Percentiles rank a stretch among this genome's conserved stretches.
Conservation (phyloP, 768 basidiomycete genomes). For the Naematelia aurantialba region DNA sequence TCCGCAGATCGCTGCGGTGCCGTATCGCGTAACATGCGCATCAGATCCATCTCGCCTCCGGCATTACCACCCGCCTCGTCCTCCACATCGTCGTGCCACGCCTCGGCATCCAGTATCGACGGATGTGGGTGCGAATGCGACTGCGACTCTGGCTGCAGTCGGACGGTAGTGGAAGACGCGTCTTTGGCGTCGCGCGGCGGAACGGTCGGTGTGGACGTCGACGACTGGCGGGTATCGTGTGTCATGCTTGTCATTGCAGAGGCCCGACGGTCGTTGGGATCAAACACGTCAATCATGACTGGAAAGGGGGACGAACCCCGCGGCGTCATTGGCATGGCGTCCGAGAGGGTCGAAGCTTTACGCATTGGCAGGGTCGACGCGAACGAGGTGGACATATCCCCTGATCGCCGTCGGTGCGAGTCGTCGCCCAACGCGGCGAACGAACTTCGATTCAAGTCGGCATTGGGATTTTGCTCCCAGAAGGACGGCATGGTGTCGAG, state of each 20-base stretch:
- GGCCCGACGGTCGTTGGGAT: not conserved
- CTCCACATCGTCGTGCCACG: conserved; percentile 4
- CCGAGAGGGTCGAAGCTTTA: not conserved
- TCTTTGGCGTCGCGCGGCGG: too few species aligned
- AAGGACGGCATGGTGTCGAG: not conserved
- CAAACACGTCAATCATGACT: not conserved
- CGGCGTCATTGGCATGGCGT: not conserved
- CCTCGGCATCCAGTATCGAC: conserved; percentile 3
- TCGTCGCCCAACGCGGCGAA: not conserved
- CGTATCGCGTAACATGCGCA: conserved; percentile 28
- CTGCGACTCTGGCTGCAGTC: too few species aligned
- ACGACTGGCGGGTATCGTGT: conserved; percentile 1
- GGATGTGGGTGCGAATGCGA: too few species aligned
- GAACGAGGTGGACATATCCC: not conserved
- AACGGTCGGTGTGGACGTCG: not conserved
- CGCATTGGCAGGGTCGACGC: not conserved
- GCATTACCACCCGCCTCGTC: conserved; percentile 19
- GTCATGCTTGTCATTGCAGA: not conserved
- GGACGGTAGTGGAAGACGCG: too few species aligned
- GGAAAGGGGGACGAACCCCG: not conserved
- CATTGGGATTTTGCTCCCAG: not conserved
- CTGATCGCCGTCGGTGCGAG: not conserved
- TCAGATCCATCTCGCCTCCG: conserved; percentile 38
- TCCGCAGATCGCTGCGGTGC: conserved; percentile 17
- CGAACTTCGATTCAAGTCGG: not conserved